Evolutionary conservation across 2,329 filamentous ascomycete species (phyloP), one percentile per base, ranked within the genome.

Genomic region (Didymella segeticola): DNA sequence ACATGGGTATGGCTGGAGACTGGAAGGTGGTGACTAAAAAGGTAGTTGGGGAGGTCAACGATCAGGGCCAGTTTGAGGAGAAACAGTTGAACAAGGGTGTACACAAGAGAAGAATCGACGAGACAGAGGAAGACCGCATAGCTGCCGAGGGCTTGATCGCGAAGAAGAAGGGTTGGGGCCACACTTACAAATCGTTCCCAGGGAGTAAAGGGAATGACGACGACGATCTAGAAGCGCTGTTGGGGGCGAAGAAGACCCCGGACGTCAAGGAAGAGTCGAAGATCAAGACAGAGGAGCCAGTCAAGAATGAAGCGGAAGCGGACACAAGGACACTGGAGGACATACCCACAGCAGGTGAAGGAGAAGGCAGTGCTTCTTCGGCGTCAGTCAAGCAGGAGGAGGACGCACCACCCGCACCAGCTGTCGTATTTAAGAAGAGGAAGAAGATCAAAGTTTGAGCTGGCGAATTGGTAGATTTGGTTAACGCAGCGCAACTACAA

Each of bases 1-100:
- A 95, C 55, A 86, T 97, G 85, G 92, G 93, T 5, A 86, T 97
- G 79, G 87, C 89, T 4, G 91, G 95, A 26, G 90, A 96, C 47
- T 99, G 93, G 93, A 86, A 91, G 53, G 86, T 83, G 5, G 84
- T 90, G 33, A 64, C 62, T 81, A 85, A 37, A 80, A 53, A 64
- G 36, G 63, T 80, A 12, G 78, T 71, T 10, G 73, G 74, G 5
- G 73, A 75, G 37, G 74, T 77, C 22, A 75, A 74, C n/a, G 71
- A 76, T 25, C 75, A 78, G 23, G 74, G 79, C 7, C 79, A 82
- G 48, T 78, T 77, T 6, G 78, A 79, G 37, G 70, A 52, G 7
- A 68, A 74, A 25, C 61, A 67, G 8, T 55, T 78, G 37, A 83
- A 82, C 9, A 78, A 79, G 23, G 86, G 86, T 1, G 80, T 88